Percentiles rank a stretch among this genome's conserved stretches.
Conservation (phyloP, 2,329 filamentous ascomycete species). For the Cadophora sp. region DNA sequence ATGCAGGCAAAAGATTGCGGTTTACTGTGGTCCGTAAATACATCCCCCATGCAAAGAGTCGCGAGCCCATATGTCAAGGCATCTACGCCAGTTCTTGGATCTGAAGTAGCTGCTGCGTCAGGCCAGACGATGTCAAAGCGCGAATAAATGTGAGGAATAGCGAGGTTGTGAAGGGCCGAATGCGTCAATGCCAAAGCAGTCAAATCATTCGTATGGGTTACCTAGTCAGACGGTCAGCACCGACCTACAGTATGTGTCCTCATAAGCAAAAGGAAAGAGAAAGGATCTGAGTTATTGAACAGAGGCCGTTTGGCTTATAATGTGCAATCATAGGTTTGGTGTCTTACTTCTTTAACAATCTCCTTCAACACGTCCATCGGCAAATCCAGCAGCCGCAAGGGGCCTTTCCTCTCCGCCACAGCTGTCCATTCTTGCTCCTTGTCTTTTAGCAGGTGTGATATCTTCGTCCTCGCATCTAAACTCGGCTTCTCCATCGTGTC, state of each 20-base stretch:
- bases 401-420: slow-evolving; percentile 62
- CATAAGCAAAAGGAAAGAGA: not conserved
- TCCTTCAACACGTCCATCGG: slow-evolving; percentile 80
- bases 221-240: slow-evolving; percentile 52
- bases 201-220: slow-evolving; percentile 82
- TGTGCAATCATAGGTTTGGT: not conserved
- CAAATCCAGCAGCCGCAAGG: slow-evolving; percentile 73
- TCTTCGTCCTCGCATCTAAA: slow-evolving; percentile 41
- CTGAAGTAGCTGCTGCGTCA: slow-evolving; percentile 67
- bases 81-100: slow-evolving; percentile 77
- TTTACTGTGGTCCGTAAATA: slow-evolving; percentile 51
- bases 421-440: slow-evolving; percentile 72
- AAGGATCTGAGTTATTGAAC: not conserved
- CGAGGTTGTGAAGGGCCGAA: slow-evolving; percentile 76
- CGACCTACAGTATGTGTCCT: not conserved
- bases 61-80: slow-evolving; percentile 83
- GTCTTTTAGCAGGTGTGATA: slow-evolving; percentile 58
- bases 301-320: not conserved
- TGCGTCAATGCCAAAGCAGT: slow-evolving; percentile 80
- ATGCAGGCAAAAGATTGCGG: slow-evolving; percentile 41
- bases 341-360: slow-evolving; percentile 76
- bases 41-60: slow-evolving; percentile 77
- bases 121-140: slow-evolving; percentile 91
- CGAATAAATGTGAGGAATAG: slow-evolving; percentile 81
- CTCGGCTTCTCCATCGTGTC: slow-evolving; percentile 35